Percentiles rank a stretch among this genome's conserved stretches.
phyloP scores from a whole-genome alignment of 495 filamentous ascomycete species.

The Chlorociboria aeruginascens region DNA sequence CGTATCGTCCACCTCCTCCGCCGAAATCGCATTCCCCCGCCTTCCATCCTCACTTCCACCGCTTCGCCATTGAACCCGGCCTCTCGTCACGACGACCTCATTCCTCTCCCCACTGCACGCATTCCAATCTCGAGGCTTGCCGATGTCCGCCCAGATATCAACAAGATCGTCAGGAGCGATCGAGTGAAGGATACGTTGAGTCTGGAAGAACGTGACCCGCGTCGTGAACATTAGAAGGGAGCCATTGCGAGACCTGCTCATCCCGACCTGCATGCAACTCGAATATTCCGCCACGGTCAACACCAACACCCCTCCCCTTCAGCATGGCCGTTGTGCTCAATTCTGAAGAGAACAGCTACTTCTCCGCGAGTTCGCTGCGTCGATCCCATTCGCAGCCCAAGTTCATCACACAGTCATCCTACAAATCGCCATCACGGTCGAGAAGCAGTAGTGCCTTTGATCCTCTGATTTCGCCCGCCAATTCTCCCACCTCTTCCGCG shows the following conservation, averaged over 20 bases:
- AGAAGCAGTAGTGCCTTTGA: conserved; percentile 2
- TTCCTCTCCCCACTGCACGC: neutral
- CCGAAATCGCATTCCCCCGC: too few relatives aligned
- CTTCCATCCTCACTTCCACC: neutral
- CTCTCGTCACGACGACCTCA: neutral
- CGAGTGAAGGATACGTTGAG: neutral
- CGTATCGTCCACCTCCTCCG: neutral
- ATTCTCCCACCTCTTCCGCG: conserved; percentile 7
- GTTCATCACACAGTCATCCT: conserved; percentile 4
- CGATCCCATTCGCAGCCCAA: conserved; percentile 13
- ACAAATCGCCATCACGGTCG: conserved; percentile 2
- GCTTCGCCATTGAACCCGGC: neutral
- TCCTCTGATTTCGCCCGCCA: conserved; percentile 6
- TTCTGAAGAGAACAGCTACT: conserved; percentile 9
- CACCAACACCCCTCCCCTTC: neutral
- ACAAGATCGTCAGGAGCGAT: neutral
- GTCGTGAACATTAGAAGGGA: neutral
- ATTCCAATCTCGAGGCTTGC: neutral
- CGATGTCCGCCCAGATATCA: neutral
- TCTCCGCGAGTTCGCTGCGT: conserved; percentile 4
- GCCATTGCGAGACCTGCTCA: neutral
- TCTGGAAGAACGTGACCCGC: neutral
- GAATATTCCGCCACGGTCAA: neutral
- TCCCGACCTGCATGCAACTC: conserved; percentile 11
- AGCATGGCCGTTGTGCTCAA: conserved; percentile 17